These are phyloP conservation scores for Pulveroboletus ravenelii DNA, from an alignment of 768 basidiomycete genomes.

Conservation along the genomic window DNA sequence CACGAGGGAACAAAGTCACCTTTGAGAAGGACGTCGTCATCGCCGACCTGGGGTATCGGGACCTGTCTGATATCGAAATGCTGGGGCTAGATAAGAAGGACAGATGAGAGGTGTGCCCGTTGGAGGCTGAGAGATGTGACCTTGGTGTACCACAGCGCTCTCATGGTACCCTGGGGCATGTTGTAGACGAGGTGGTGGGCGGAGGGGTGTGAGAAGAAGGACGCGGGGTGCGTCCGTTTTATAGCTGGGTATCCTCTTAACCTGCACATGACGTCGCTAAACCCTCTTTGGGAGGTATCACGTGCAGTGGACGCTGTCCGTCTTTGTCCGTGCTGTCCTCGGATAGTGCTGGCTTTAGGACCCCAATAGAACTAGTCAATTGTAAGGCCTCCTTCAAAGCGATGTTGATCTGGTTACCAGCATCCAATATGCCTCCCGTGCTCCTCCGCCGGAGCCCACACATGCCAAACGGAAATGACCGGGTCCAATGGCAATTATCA, in stretches of 20 bases:
- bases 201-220: background rate
- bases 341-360: no score
- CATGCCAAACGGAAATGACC: no score
- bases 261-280: slow-evolving; percentile 26
- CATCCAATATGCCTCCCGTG: no score
- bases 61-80: slow-evolving; percentile 66
- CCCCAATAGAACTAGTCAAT: no score
- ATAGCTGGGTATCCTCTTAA: no score
- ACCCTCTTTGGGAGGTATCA: slow-evolving; percentile 10
- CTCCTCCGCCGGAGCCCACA: no score
- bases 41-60: slow-evolving; percentile 58
- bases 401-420: no score
- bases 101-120: slow-evolving; percentile 8
- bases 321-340: no score
- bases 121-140: slow-evolving; percentile 33
- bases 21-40: slow-evolving; percentile 74
- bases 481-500: no score
- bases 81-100: slow-evolving; percentile 43
- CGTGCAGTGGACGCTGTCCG: slow-evolving; percentile 1
- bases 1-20: slow-evolving; percentile 33
- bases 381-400: no score
- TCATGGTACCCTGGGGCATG: slow-evolving; percentile 65
- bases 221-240: slow-evolving; percentile 18
- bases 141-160: slow-evolving; percentile 67
- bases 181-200: background rate